Evolutionary conservation across 306 rosid species (phyloP).

Genomic region (Vigna trinervia): DNA sequence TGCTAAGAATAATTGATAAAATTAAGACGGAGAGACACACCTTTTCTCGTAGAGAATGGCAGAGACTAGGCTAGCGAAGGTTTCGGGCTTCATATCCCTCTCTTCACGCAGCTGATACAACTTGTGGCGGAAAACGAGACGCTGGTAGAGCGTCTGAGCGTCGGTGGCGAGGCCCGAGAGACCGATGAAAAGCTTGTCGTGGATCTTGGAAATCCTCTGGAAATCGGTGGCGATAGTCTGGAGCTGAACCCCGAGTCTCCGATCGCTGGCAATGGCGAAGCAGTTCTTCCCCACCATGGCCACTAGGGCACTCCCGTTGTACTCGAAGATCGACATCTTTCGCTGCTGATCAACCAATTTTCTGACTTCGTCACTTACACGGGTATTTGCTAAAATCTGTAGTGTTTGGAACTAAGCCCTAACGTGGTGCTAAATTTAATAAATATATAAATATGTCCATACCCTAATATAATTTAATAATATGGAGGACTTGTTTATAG

Average conservation of each 20-base stretch:
- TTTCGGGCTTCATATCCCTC: constrained; percentile 26
- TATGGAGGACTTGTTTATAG: too few species aligned
- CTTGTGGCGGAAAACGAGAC: constrained; percentile 23
- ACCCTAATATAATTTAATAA: too few species aligned
- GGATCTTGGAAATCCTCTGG: constrained; percentile 18
- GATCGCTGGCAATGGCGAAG: constrained; percentile 29
- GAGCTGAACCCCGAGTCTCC: constrained; percentile 32
- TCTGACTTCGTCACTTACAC: not conserved
- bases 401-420: not conserved
- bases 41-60: constrained; percentile 27
- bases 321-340: constrained; percentile 25
- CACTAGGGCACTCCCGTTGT: constrained; percentile 28
- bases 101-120: constrained; percentile 27
- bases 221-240: constrained; percentile 30
- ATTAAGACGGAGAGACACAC: not conserved
- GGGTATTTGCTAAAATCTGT: too few species aligned
- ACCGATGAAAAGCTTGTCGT: constrained; percentile 30
- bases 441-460: too few species aligned
- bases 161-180: constrained; percentile 33
- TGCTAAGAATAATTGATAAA: not conserved
- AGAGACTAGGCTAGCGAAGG: constrained; percentile 22
- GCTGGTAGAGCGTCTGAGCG: constrained; percentile 26
- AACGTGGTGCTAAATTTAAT: not conserved
- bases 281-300: constrained; percentile 33
- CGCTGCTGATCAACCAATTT: not conserved